A percentile compares a stretch with the other conserved stretches of the same genome.
These are phyloP conservation scores for Austropuccinia psidii DNA, from an alignment of 1,284 basidiomycete genomes.

Conservation along the genomic window DNA sequence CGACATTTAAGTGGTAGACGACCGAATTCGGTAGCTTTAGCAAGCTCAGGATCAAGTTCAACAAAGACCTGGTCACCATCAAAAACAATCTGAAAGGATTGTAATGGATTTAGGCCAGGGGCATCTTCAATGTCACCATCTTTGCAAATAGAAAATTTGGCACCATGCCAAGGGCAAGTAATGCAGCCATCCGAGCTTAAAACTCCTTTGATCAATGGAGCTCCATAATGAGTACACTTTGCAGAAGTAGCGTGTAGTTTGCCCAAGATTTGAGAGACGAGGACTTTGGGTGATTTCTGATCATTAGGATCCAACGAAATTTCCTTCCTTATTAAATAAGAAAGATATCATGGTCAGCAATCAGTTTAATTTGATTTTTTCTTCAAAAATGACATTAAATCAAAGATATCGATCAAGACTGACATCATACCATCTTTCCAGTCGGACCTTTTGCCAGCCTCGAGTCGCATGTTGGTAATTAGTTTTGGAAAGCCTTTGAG, in stretches of 20 bases:
- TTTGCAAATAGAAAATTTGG: conserved; percentile 41
- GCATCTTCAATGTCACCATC: conserved; percentile 65
- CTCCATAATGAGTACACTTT: conserved; percentile 48
- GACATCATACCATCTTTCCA: conserved; percentile 32
- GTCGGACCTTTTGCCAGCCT: conserved; percentile 14
- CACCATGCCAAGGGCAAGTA: conserved; percentile 48
- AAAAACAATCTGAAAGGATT: conserved; percentile 67
- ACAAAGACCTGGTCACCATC: conserved; percentile 69
- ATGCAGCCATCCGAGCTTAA: conserved; percentile 44
- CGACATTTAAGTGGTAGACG: conserved; percentile 3
- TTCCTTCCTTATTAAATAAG: conserved; percentile 12
- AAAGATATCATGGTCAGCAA: neutral
- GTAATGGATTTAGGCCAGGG: conserved; percentile 74
- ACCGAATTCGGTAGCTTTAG: conserved; percentile 50
- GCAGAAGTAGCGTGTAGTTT: conserved; percentile 45
- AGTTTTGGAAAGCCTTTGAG: too few species aligned
- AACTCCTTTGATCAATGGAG: conserved; percentile 44
- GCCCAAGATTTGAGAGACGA: conserved; percentile 46
- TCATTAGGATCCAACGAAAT: conserved; percentile 17
- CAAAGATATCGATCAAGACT: neutral
- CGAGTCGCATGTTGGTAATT: conserved; percentile 4
- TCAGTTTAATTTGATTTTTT: neutral
- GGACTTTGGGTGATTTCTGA: conserved; percentile 32
- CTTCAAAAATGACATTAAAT: neutral
- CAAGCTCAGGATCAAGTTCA: conserved; percentile 57